Evolutionary conservation across 768 basidiomycete genomes (phyloP), one percentile per base, ranked within the genome.

Genomic region (Phaffia australis): DNA sequence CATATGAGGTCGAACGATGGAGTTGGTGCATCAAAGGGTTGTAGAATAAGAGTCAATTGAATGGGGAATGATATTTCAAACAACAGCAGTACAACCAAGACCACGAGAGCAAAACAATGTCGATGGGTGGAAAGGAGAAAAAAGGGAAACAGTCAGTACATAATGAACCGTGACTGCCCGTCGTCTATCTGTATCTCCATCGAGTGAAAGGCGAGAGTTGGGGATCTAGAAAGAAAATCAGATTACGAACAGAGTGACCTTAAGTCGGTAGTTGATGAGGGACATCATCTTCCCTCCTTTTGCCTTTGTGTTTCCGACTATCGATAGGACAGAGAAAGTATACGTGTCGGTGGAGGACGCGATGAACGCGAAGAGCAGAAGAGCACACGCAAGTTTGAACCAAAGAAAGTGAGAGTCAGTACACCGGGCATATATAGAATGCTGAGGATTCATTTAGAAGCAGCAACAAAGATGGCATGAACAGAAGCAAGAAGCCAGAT

Each of bases 261-360:
- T 93, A 71, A 99, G 83, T 78, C 94, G 82, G 88, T 94, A 97
- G 79, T 98, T 92, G 81, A 99, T 84, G 80, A 98, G 86, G 77
- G 86, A 79, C 76, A 94, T 86, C 91, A 99, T 95, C 82, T 93
- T 92, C 77, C 93, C 92, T 75, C 91, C 91, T 81, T 94, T 93
- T 55, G 91, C 89, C 77, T 95, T 95, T 69, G 92, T 67, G 30
- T 56, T 67, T 67, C 66, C 60, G 47, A 46, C 66, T 67, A 50
- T 4, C 51, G 27, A n/a, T n/a, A 4, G 8, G 27, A 18, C 16
- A 4, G 25, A 32, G 30, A 32, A 32, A 8, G 7, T 4, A 32
- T 21, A 46, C 16, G 19, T 21, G 58, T 35, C 21, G 35, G 35
- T 21, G 19, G 58, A 32, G 58, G 19, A 21, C 32, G 35, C 11